A percentile compares a stretch with the other conserved stretches of the same genome.
phyloP scores from a whole-genome alignment of 805 yeast genomes.

The Deakozyma indianensis region DNA sequence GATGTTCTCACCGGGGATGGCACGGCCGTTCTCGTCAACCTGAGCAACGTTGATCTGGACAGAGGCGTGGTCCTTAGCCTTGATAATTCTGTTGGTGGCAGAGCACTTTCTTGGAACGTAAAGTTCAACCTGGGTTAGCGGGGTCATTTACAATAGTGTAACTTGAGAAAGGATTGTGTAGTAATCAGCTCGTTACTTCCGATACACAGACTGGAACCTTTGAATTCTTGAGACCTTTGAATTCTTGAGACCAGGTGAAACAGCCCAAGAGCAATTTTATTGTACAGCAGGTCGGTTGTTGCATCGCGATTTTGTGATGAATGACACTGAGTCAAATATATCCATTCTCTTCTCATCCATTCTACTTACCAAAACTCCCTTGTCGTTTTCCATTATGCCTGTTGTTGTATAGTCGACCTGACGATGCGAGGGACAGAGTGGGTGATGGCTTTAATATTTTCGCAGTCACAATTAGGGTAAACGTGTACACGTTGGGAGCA shows the following conservation, averaged over 20 bases:
- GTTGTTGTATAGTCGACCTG: neutral
- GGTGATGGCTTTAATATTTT: neutral
- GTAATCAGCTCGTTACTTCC: no score
- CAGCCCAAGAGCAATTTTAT: no score
- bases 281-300: no score
- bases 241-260: no score
- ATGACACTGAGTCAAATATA: no score
- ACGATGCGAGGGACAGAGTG: neutral
- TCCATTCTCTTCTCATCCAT: neutral
- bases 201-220: neutral
- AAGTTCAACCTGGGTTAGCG: constrained; percentile 81
- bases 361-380: constrained; percentile 93
- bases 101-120: constrained; percentile 99
- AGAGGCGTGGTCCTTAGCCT: constrained; percentile 98
- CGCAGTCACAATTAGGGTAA: constrained; percentile 5
- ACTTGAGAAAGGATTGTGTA: no score
- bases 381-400: constrained; percentile 96
- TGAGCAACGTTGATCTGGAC: constrained; percentile 98
- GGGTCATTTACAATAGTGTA: no score
- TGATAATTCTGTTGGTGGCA: constrained; percentile 99
- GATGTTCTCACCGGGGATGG: constrained; percentile 78
- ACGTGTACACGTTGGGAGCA: no score
- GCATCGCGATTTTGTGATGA: no score
- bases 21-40: constrained; percentile 94
- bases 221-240: neutral